Evolutionary conservation across 2,329 filamentous ascomycete genomes (phyloP).

Genomic region (Thelonectria olida): DNA sequence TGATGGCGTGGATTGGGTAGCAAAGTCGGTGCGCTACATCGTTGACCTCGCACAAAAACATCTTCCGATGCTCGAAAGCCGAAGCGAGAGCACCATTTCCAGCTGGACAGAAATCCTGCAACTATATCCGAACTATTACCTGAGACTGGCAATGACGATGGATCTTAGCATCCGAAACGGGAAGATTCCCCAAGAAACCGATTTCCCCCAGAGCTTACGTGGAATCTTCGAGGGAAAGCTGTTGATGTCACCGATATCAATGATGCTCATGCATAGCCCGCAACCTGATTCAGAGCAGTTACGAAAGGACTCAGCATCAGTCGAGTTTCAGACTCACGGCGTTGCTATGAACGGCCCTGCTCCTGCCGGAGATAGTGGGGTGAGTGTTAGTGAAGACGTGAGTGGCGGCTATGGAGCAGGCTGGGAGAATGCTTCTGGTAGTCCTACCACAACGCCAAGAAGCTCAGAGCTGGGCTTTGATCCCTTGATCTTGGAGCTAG

Average conservation of each 20-base stretch:
- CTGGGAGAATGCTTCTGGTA: neutral
- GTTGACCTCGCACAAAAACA: conserved; percentile 31
- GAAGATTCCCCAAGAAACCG: conserved; percentile 31
- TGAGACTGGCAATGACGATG: conserved; percentile 35
- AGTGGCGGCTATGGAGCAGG: neutral
- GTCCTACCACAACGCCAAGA: neutral
- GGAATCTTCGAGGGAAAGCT: conserved; percentile 12
- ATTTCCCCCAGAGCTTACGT: conserved; percentile 30
- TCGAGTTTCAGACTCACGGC: neutral
- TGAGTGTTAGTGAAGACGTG: neutral
- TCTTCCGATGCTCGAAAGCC: neutral
- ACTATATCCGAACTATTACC: conserved; percentile 28
- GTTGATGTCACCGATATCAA: neutral
- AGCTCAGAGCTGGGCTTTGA: conserved; percentile 6
- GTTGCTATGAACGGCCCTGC: neutral
- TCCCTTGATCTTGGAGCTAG: conserved; percentile 7
- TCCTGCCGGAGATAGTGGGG: neutral
- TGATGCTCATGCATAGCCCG: neutral
- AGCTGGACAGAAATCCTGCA: conserved; percentile 34
- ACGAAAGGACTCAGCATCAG: neutral
- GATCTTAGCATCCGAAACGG: conserved; percentile 39
- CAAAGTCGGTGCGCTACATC: conserved; percentile 32
- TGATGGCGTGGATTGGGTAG: conserved; percentile 39
- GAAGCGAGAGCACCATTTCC: neutral
- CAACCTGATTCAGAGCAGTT: neutral